These are phyloP conservation scores for Hypoxylon subgilvum DNA, from an alignment of 495 filamentous ascomycete genomes.

Conservation along the genomic window DNA sequence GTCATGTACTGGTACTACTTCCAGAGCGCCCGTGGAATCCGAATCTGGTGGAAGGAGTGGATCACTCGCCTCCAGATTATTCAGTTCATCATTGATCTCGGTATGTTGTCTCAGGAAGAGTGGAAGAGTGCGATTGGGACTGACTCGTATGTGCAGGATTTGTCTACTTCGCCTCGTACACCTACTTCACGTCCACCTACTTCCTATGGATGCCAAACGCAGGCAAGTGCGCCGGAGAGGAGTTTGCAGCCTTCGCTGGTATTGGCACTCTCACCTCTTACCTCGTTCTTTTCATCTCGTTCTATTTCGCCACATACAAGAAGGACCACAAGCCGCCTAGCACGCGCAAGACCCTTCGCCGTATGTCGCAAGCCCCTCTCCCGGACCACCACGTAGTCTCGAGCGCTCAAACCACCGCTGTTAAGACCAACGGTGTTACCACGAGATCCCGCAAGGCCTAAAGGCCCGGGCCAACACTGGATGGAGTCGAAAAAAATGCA, in stretches of 20 bases:
- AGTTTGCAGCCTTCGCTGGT: constrained; percentile 94
- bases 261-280: constrained; percentile 91
- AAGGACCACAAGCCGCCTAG: constrained; percentile 72
- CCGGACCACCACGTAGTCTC: constrained; percentile 54
- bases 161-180: constrained; percentile 95
- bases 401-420: constrained; percentile 48
- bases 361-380: constrained; percentile 61
- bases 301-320: constrained; percentile 97
- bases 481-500: constrained; percentile 1
- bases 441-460: constrained; percentile 67
- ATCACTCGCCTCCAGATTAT: constrained; percentile 85
- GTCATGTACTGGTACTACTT: constrained; percentile 84
- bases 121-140: not conserved
- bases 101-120: constrained; percentile 50
- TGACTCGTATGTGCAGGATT: constrained; percentile 63
- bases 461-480: constrained; percentile 16
- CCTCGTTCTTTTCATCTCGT: constrained; percentile 96
- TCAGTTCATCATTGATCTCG: constrained; percentile 81
- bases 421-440: constrained; percentile 57
- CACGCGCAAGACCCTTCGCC: constrained; percentile 61
- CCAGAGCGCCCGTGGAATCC: constrained; percentile 79
- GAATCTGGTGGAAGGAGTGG: constrained; percentile 91
- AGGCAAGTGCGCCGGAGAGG: constrained; percentile 91
- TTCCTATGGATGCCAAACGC: constrained; percentile 81
- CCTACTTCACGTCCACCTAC: constrained; percentile 92